These are phyloP conservation scores for Lathyrus oleraceus DNA, from an alignment of 306 rosid genomes.

Conservation along the genomic window DNA sequence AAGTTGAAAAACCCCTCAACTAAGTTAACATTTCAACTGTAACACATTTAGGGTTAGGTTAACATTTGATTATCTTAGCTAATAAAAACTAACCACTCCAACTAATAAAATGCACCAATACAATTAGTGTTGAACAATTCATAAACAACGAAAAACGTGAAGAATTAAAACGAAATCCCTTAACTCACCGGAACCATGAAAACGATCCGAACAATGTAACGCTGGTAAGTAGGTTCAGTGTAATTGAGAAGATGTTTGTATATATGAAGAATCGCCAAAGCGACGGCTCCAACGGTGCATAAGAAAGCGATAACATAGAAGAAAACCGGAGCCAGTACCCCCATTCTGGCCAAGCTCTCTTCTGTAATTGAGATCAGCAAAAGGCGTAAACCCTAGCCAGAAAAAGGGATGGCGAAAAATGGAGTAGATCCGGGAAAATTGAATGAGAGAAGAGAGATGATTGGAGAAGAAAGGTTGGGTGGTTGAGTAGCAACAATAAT, in stretches of 20 bases:
- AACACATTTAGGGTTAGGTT: neutral
- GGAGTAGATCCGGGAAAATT: constrained; percentile 34
- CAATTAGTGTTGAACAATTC: neutral
- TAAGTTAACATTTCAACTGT: constrained; percentile 13
- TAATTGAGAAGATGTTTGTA: constrained; percentile 87
- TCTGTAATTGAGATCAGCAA: neutral
- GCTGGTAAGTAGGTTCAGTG: constrained; percentile 95
- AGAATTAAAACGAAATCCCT: neutral
- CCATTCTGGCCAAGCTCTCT: constrained; percentile 46
- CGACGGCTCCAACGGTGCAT: constrained; percentile 84
- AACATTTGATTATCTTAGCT: neutral
- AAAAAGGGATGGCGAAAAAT: neutral
- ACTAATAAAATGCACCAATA: neutral
- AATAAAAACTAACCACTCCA: constrained; percentile 11
- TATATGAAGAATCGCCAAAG: constrained; percentile 73
- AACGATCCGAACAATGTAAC: constrained; percentile 85
- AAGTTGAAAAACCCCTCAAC: constrained; percentile 10
- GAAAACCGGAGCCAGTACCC: constrained; percentile 61
- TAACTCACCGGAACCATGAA: constrained; percentile 97
- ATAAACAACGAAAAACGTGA: neutral
- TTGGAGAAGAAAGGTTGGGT: neutral
- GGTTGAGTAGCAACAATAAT: constrained; percentile 29
- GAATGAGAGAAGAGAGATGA: neutral
- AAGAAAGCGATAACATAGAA: constrained; percentile 64
- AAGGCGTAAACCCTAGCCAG: constrained; percentile 42